Evolutionary conservation across 169 alveolate species (phyloP).

Genomic region (Plasmodium malariae): DNA sequence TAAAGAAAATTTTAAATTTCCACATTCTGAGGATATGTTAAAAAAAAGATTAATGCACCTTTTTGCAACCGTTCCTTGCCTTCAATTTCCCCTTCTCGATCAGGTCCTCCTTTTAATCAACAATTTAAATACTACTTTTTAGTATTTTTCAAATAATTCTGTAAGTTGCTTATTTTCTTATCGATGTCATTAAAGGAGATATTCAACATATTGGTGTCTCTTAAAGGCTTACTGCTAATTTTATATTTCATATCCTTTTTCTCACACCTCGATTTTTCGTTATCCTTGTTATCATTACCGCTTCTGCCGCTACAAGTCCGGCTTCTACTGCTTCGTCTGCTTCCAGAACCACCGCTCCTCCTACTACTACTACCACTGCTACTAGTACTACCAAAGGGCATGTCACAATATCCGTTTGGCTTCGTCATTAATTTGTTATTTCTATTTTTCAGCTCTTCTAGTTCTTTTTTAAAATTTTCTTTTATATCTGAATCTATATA

Average conservation of each 20-base stretch:
- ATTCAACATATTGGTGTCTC: constrained; percentile 22
- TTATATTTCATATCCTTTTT: not conserved
- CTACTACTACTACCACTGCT: constrained; percentile 16
- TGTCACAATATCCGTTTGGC: not conserved
- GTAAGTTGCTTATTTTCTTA: constrained; percentile 44
- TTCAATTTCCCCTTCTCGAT: too few species aligned
- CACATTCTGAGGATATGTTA: too few species aligned
- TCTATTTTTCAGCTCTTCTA: constrained; percentile 56
- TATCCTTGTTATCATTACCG: not conserved
- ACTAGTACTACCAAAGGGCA: constrained; percentile 50
- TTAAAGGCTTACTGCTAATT: constrained; percentile 20
- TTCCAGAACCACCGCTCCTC: not conserved
- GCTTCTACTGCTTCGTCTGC: not conserved
- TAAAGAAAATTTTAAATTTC: too few species aligned
- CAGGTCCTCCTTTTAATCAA: too few species aligned
- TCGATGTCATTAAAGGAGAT: constrained; percentile 62
- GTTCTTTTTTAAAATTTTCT: constrained; percentile 34
- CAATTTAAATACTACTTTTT: constrained; percentile 15
- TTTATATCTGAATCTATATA: constrained; percentile 21
- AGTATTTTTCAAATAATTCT: constrained; percentile 60
- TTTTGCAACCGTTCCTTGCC: too few species aligned
- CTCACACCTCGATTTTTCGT: not conserved
- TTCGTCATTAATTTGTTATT: constrained; percentile 36
- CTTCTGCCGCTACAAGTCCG: not conserved
- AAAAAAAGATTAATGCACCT: too few species aligned